Percentiles rank a stretch among this genome's conserved stretches.
phyloP scores from a whole-genome alignment of 2,329 filamentous ascomycete species.

The Aspergillus novofumigatus region DNA sequence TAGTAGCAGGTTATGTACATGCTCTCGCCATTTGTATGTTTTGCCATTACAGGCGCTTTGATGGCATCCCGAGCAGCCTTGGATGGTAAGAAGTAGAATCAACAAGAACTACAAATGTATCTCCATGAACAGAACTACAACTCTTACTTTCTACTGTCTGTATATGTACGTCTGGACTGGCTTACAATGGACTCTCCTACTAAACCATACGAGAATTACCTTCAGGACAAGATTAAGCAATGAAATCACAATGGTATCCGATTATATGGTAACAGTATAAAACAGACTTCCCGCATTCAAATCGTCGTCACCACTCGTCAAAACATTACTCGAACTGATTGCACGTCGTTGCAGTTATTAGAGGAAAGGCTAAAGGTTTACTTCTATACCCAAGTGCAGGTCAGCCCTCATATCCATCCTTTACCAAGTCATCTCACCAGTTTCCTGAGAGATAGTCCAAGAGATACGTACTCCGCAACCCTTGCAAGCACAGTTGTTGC shows the following conservation, averaged over 20 bases:
- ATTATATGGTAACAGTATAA: too few relatives aligned
- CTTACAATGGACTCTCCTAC: background rate
- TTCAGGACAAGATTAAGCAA: background rate
- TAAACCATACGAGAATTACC: background rate
- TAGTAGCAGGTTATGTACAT: slow-evolving; percentile 26
- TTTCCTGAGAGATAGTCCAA: background rate
- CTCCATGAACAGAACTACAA: background rate
- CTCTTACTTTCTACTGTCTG: too few relatives aligned
- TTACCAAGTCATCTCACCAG: slow-evolving; percentile 7
- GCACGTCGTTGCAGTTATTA: background rate
- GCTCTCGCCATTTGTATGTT: slow-evolving; percentile 27
- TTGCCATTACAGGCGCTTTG: slow-evolving; percentile 29
- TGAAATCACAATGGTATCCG: background rate
- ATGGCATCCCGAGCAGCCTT: slow-evolving; percentile 27
- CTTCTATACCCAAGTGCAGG: slow-evolving; percentile 18
- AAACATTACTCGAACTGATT: slow-evolving; percentile 1
- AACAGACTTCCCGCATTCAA: background rate
- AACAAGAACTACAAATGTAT: background rate
- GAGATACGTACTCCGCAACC: slow-evolving; percentile 36
- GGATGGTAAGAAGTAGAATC: background rate
- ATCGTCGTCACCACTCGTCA: slow-evolving; percentile 1
- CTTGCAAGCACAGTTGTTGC: slow-evolving; percentile 33
- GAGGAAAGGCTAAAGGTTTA: slow-evolving; percentile 6
- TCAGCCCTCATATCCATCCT: slow-evolving; percentile 12
- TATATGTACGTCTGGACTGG: too few relatives aligned